A percentile compares a stretch with the other conserved stretches of the same genome.
Conservation (phyloP, 306 rosid species). For the Cucurbita moschata region DNA sequence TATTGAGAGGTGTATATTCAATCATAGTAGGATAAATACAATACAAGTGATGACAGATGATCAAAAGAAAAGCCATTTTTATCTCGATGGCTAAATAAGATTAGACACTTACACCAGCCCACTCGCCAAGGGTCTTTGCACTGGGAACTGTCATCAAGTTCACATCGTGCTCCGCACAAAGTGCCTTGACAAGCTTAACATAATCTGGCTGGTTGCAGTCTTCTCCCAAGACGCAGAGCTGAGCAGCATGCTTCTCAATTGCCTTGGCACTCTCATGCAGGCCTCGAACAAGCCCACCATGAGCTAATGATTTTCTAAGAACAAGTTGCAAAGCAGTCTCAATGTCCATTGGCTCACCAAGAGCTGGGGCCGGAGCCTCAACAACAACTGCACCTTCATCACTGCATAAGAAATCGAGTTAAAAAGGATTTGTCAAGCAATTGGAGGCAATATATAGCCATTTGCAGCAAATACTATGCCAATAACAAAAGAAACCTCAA, state of each 20-base stretch:
- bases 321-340: conserved; percentile 61
- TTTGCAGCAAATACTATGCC: neutral
- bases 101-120: conserved; percentile 76
- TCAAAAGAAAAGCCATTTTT: neutral
- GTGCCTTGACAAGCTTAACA: conserved; percentile 65
- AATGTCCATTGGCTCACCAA: conserved; percentile 37
- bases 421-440: neutral
- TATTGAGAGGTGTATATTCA: too few species aligned
- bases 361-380: conserved; percentile 23
- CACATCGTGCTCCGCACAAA: conserved; percentile 70
- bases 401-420: conserved; percentile 8
- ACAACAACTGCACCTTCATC: conserved; percentile 23
- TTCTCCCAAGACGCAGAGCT: conserved; percentile 72
- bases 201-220: conserved; percentile 84
- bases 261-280: conserved; percentile 73
- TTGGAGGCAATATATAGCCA: neutral
- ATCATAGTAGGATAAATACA: neutral
- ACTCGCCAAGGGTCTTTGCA: conserved; percentile 88
- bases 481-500: neutral
- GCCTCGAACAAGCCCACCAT: conserved; percentile 74
- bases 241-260: conserved; percentile 72
- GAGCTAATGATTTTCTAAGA: conserved; percentile 68
- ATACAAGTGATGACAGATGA: neutral
- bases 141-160: conserved; percentile 61
- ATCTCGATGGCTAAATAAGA: neutral